Evolutionary conservation across 1,284 basidiomycete genomes (phyloP).

Genomic region (Pseudozyma tsukubaensis): DNA sequence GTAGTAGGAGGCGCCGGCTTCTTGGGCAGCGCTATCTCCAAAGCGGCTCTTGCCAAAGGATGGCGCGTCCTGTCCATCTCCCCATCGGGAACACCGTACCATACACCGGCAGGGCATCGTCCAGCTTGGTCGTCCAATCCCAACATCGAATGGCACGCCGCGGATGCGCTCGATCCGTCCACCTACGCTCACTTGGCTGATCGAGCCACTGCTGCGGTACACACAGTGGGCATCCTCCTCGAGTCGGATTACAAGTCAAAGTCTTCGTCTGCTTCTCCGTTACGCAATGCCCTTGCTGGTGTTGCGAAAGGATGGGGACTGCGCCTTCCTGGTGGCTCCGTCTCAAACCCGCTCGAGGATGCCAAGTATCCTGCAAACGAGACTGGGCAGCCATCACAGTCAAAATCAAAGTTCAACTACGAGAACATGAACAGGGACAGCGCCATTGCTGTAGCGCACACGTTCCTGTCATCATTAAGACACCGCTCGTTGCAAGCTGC

Average conservation of each 20-base stretch:
- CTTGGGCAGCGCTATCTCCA: slow-evolving; percentile 92
- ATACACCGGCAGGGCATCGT: slow-evolving; percentile 85
- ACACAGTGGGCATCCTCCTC: slow-evolving; percentile 92
- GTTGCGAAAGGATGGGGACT: slow-evolving; percentile 69
- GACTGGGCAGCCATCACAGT: neutral
- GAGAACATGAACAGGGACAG: slow-evolving; percentile 84
- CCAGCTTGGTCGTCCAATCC: slow-evolving; percentile 80
- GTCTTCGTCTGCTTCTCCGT: slow-evolving; percentile 19
- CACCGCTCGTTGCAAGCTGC: slow-evolving; percentile 23
- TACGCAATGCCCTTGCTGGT: slow-evolving; percentile 50
- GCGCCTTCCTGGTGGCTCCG: slow-evolving; percentile 44
- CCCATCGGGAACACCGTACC: slow-evolving; percentile 85
- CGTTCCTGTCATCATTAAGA: slow-evolving; percentile 70
- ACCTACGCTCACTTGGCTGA: slow-evolving; percentile 79
- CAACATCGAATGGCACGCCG: slow-evolving; percentile 60
- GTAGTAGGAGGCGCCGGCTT: slow-evolving; percentile 96
- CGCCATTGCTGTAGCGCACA: slow-evolving; percentile 64
- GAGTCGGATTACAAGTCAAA: slow-evolving; percentile 82
- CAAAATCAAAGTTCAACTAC: slow-evolving; percentile 71
- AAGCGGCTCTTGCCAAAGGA: slow-evolving; percentile 82
- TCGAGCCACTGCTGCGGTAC: slow-evolving; percentile 81
- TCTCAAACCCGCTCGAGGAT: slow-evolving; percentile 65
- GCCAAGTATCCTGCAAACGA: slow-evolving; percentile 28
- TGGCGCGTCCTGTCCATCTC: slow-evolving; percentile 90
- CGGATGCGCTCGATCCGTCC: slow-evolving; percentile 77